Evolutionary conservation across 768 basidiomycete species (phyloP).

Genomic region (Calocera cornea): DNA sequence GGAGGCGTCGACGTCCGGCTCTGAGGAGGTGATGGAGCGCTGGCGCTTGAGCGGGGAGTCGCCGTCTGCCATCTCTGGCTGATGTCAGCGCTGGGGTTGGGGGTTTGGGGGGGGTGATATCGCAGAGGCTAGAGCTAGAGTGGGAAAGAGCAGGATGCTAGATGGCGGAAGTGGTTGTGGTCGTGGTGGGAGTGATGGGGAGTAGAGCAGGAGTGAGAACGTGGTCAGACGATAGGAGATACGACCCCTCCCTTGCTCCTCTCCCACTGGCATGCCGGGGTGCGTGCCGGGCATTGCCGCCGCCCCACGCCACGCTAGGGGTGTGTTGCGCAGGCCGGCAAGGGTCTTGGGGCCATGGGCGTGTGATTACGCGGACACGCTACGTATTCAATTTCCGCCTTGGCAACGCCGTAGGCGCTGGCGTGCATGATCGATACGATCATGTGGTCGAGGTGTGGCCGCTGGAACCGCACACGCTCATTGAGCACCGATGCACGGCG

Average conservation of each 20-base stretch:
- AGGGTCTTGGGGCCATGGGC: too few species aligned
- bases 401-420: too few species aligned
- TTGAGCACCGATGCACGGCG: neutral
- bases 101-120: neutral
- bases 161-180: neutral
- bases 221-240: slow-evolving; percentile 4
- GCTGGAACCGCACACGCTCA: neutral
- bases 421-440: neutral
- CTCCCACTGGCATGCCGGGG: too few species aligned
- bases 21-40: neutral
- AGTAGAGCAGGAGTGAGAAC: neutral
- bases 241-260: neutral
- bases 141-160: neutral
- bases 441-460: neutral
- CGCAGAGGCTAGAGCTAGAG: too few species aligned
- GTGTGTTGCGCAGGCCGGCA: too few species aligned
- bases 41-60: neutral
- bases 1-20: neutral
- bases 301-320: too few species aligned
- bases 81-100: neutral
- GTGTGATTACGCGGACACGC: too few species aligned
- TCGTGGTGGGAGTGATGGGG: neutral
- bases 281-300: too few species aligned
- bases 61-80: neutral
- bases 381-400: too few species aligned